A percentile compares a stretch with the other conserved stretches of the same genome.
Conservation (phyloP, 768 basidiomycete species). For the Tremella fuciformis region DNA sequence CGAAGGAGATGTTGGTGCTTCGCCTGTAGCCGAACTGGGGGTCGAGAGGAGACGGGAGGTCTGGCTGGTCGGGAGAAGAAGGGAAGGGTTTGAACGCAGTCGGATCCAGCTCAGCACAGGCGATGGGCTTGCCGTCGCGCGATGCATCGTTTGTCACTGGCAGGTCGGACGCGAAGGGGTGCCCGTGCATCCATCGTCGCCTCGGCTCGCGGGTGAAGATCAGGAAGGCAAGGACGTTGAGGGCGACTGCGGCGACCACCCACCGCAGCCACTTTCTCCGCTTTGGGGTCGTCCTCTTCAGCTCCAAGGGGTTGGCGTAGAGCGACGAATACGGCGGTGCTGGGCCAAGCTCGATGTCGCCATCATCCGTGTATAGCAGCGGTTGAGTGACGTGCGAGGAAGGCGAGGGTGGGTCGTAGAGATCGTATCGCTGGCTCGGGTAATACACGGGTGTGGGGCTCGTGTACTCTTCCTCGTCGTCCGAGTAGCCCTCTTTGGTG, state of each 20-base stretch:
- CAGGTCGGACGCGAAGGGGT: not conserved
- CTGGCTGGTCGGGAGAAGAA: not conserved
- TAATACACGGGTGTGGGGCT: not conserved
- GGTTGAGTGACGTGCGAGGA: not conserved
- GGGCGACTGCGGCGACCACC: not conserved
- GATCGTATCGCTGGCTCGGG: not conserved
- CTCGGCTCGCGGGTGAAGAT: constrained; percentile 1
- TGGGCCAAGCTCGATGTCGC: constrained; percentile 1
- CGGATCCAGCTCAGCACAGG: not conserved
- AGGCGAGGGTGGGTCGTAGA: constrained; percentile 4
- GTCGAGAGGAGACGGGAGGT: not conserved
- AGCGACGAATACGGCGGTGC: not conserved
- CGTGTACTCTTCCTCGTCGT: constrained; percentile 1
- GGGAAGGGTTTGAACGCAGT: not conserved
- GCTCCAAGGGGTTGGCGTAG: not conserved
- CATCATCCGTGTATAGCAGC: not conserved
- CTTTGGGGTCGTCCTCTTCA: not conserved
- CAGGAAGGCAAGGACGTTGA: not conserved
- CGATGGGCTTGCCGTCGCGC: not conserved
- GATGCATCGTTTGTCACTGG: constrained; percentile 1
- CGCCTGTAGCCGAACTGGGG: not conserved
- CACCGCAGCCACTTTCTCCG: not conserved
- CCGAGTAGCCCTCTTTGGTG: not conserved
- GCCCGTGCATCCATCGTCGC: not conserved
- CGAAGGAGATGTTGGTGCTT: not conserved